Percentiles rank a stretch among this genome's conserved stretches.
Conservation (phyloP, 345 rosid genomes). For the Excoecaria agallocha region DNA sequence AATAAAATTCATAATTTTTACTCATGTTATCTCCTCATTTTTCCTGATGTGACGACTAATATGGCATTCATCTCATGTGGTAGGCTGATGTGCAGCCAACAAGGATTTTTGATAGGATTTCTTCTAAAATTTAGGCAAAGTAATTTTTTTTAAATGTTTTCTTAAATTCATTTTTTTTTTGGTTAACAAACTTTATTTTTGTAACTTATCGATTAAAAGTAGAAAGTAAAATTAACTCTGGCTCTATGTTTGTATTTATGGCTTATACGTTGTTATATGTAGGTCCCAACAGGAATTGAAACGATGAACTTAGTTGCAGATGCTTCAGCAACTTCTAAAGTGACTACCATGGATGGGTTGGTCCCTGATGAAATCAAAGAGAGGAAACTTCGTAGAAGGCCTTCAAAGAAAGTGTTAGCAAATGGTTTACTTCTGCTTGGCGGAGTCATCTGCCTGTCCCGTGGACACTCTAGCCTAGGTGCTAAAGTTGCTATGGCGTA, state of each 20-base stretch:
- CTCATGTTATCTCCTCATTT: no score
- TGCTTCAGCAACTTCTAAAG: slow-evolving; percentile 21
- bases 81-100: no score
- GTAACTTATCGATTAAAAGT: no score
- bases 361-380: slow-evolving; percentile 25
- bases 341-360: slow-evolving; percentile 19
- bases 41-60: no score
- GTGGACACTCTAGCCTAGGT: slow-evolving; percentile 66
- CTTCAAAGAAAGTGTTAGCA: slow-evolving; percentile 63
- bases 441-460: slow-evolving; percentile 67
- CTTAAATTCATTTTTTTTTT: no score
- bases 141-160: no score
- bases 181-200: no score
- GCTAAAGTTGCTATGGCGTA: slow-evolving; percentile 85
- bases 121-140: no score
- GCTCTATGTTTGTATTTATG: background rate
- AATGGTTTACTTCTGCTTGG: slow-evolving; percentile 71
- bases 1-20: no score
- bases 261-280: slow-evolving; percentile 8
- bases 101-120: no score
- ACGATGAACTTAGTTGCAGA: slow-evolving; percentile 1
- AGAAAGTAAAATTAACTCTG: no score
- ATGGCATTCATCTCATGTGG: no score
- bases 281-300: slow-evolving; percentile 71
- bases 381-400: slow-evolving; percentile 46